Base-by-base conservation (phyloP, 331 rosid genomes). In the Pyrus hybrid region DNA sequence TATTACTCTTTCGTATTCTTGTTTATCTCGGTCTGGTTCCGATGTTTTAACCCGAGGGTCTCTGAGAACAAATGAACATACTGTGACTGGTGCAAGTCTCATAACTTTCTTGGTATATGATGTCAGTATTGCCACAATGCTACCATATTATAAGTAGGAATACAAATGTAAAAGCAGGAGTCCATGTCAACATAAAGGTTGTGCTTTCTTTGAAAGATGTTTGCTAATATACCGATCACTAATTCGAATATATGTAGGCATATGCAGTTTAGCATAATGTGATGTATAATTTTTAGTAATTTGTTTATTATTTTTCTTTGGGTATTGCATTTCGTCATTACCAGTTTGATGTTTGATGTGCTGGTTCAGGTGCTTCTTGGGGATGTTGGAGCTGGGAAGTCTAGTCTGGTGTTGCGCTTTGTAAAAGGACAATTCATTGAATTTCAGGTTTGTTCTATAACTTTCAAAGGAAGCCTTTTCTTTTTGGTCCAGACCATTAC, bases 311-410 rank as follows among this genome's bases (percentile, higher is more conserved):
- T 71, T 37, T 71, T 6, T 32, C 10, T 43, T 73, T 49, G 43
- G 25, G 5, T 28, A 23, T 30, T 53, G 18, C 60, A 54, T 78
- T 1, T 2, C 1, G 7, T 71, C 23, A 51, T 73, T 1, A 16
- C n/a, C 47, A 20, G 14, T 61, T 7, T 78, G 76, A 30, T 56
- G 43, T 67, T 56, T 76, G 61, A n/a, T 73, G 20, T 63, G 41
- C 18, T 73, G 37, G 26, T 67, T 80, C 86, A 95, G 99, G 99
- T 95, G 85, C 97, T 95, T 77, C 92, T 95, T 41, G 99, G 99
- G 69, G 99, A 95, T 73, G 93, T 92, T 88, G 99, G 99, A 77
- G 96, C 99, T 16, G 99, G 99, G 45, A 95, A 95, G 79, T 95
- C 99, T 20, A 95, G 99, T 68, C 91, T 95, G 30, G 99, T 95